Base-by-base conservation (phyloP, 495 filamentous ascomycete species). In the Viridothelium virens region DNA sequence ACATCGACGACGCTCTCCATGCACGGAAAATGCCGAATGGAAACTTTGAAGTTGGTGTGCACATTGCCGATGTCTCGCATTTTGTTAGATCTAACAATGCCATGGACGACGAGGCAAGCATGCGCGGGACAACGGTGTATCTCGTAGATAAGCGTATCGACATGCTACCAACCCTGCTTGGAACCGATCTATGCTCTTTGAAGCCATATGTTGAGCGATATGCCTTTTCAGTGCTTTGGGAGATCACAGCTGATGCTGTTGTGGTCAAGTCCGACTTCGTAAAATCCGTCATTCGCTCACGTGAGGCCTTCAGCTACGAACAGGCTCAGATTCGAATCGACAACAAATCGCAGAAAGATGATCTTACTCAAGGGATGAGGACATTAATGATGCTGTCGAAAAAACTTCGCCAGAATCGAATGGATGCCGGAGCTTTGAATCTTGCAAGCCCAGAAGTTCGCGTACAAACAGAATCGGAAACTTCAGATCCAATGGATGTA, bases 91-190 rank as follows among this genome's bases (percentile, higher is more conserved):
- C 95, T 37, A 91, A 91, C 74, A 97, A 94, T 74, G 86, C 94
- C 48, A 98, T 98, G 95, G 95, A 98, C 74, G 83, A 84, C 33
- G 94, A 98, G 78, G 94, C 94, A 2, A 92, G 90, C 72, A 84
- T 92, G 66, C 87, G 94, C 73, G 94, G 93, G 67, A 97, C 94
- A 2, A 97, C 95, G 0, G 94, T 98, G 38, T 98, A 98, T 71
- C 81, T 98, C 34, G 95, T 98, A 1, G 94, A 98, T 77, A 98
- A 97, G 79, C 92, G 94, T 69, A 97, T 98, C 70, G 94, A 98
- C 78, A 98, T 98, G 95, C 82, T 98, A 74, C 95, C 95, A 18
- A 90, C 89, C 83, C 85, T 98, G 34, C 84, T 98, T 16, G 94
- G 94, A 38, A 98, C 94, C 2, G 94, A 98, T 69, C 80, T 98